Evolutionary conservation across 257 asterid genomes (phyloP).

Genomic region (Solanum acaule): DNA sequence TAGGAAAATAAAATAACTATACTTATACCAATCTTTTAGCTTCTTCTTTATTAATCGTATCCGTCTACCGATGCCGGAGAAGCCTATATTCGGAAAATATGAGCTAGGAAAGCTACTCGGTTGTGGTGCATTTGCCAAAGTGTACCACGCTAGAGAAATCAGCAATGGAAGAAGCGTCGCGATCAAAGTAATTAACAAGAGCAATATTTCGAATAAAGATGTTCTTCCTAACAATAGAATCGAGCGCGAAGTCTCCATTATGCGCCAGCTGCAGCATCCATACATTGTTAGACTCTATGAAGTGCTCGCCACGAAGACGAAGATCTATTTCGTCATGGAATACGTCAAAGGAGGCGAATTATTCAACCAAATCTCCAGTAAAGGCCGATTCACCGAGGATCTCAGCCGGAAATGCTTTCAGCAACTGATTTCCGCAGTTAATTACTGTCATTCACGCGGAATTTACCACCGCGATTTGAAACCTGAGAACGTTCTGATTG

Average conservation of each 20-base stretch:
- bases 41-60: neutral
- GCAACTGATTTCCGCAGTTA: conserved; percentile 71
- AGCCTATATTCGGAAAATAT: conserved; percentile 61
- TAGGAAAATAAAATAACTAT: neutral
- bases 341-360: conserved; percentile 85
- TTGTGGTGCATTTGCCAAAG: conserved; percentile 93
- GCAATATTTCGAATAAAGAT: conserved; percentile 21
- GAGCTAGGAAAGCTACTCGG: conserved; percentile 84
- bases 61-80: conserved; percentile 22
- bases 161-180: conserved; percentile 70
- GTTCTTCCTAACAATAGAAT: conserved; percentile 25
- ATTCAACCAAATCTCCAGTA: conserved; percentile 45
- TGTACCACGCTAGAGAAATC: conserved; percentile 71
- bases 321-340: conserved; percentile 67
- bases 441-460: conserved; percentile 71
- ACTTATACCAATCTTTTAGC: neutral
- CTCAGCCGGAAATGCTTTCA: conserved; percentile 60
- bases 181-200: conserved; percentile 57
- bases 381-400: conserved; percentile 63
- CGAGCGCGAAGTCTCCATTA: conserved; percentile 63
- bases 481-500: conserved; percentile 78
- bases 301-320: conserved; percentile 64
- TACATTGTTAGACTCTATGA: conserved; percentile 56
- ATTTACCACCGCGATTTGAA: conserved; percentile 81
- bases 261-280: conserved; percentile 61